Percentiles rank a stretch among this genome's conserved stretches.
Evolutionary conservation across 2,329 filamentous ascomycete species (phyloP).

Genomic region (Neurospora sp.): DNA sequence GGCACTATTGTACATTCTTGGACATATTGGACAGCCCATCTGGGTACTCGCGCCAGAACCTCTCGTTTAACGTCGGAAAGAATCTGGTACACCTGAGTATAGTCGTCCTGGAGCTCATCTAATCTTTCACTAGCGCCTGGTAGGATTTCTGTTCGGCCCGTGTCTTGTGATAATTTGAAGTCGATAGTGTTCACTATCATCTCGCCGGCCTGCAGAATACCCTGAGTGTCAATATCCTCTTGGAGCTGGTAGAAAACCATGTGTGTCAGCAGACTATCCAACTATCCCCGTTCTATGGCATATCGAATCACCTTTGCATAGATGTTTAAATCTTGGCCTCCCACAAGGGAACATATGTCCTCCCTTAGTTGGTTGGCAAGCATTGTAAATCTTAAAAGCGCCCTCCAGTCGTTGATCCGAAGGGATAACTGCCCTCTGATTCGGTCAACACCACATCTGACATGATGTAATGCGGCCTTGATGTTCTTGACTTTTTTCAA

Average conservation of each 20-base stretch:
- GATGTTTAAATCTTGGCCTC: constrained; percentile 42
- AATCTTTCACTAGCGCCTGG: constrained; percentile 63
- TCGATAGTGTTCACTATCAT: constrained; percentile 68
- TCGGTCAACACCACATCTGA: constrained; percentile 67
- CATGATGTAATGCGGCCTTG: constrained; percentile 53
- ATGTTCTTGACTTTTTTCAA: constrained; percentile 71
- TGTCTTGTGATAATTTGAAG: constrained; percentile 64
- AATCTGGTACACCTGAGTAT: constrained; percentile 67
- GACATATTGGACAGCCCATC: constrained; percentile 41
- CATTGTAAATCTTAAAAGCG: constrained; percentile 61
- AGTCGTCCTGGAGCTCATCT: constrained; percentile 67
- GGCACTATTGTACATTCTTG: constrained; percentile 82
- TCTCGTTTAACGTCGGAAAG: constrained; percentile 57
- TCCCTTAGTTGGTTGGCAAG: constrained; percentile 62
- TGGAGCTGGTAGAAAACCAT: constrained; percentile 33
- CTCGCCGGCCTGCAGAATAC: constrained; percentile 57
- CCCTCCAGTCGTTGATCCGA: constrained; percentile 61
- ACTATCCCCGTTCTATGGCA: background rate
- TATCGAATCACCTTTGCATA: constrained; percentile 36
- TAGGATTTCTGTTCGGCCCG: constrained; percentile 63
- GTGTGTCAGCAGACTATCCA: constrained; percentile 1
- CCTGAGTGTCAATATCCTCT: constrained; percentile 45
- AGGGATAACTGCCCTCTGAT: constrained; percentile 40
- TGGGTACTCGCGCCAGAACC: constrained; percentile 54
- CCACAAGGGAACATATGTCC: constrained; percentile 45